Evolutionary conservation across 495 filamentous ascomycete species (phyloP).

Genomic region (Glutinoglossum americanum): DNA sequence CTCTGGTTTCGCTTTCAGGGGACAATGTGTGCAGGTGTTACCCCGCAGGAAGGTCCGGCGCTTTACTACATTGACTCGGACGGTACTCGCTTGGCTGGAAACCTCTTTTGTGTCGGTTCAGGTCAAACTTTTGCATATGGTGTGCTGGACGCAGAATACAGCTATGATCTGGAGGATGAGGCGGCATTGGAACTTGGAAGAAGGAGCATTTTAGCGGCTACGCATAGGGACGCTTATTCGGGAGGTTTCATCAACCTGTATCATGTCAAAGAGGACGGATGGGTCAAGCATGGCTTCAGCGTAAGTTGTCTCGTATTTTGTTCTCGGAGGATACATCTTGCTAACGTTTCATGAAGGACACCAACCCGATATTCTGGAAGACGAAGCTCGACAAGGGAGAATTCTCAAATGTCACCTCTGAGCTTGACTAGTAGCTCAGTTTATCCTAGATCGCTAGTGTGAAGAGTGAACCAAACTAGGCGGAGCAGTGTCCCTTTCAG

Average conservation of each 20-base stretch:
- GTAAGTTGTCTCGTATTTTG: conserved; percentile 12
- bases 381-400: too few relatives aligned
- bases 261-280: conserved; percentile 94
- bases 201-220: conserved; percentile 86
- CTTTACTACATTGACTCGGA: conserved; percentile 99
- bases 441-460: too few relatives aligned
- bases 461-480: too few relatives aligned
- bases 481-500: too few relatives aligned
- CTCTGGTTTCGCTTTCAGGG: conserved; percentile 20
- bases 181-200: conserved; percentile 79
- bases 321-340: too few relatives aligned
- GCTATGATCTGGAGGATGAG: conserved; percentile 63
- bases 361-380: too few relatives aligned
- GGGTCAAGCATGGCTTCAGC: conserved; percentile 94
- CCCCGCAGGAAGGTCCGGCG: conserved; percentile 83
- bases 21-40: conserved; percentile 97
- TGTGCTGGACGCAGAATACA: conserved; percentile 87
- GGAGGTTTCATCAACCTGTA: conserved; percentile 98
- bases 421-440: too few relatives aligned
- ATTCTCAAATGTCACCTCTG: too few relatives aligned
- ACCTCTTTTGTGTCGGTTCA: conserved; percentile 93
- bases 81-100: conserved; percentile 77
- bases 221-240: conserved; percentile 91
- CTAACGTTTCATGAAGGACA: too few relatives aligned
- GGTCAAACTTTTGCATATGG: conserved; percentile 98